Base-by-base conservation (phyloP, 805 yeast species). In the Yamadazyma olivae region DNA sequence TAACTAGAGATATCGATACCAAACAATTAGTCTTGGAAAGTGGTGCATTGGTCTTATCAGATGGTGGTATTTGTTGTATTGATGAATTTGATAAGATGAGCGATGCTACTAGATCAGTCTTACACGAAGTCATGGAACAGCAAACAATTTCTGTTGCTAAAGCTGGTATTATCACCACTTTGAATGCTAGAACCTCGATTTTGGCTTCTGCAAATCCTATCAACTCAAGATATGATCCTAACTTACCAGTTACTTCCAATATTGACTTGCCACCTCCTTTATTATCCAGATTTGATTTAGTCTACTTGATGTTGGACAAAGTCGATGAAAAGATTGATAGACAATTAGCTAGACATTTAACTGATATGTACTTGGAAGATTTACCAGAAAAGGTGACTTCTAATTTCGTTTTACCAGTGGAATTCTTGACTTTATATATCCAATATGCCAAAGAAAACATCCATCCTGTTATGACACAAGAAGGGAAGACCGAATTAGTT, bases 61-160 rank as follows among this genome's bases (percentile, higher is more conserved):
- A 93, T 62, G 98, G 98, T 40, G 99, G 99, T 72, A 81, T 93
- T 28, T 93, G 99, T 67, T 93, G 99, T 64, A 93, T 93, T 57
- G 99, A 93, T 69, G 99, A 93, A 70, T 93, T 91, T 56, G 99
- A 93, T 65, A 93, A 93, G 63, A 93, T 93, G 99, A 77, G 83
- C 36, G 98, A 93, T 49, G 67, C 95, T 2, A 91, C 98, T 0
- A 71, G 98, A 53, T 88, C 96, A 6, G 98, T 93, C 8, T 68
- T 93, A 36, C 99, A 93, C 58, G 99, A 93, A 71, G 99, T 93
- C 8, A 93, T 93, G 99, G 99, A 93, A 67, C 99, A 93, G 59
- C 99, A 93, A 61, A 93, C 99, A 1, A 93, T 93, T 29, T 89
- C 97, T 7, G 88, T 93, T 53, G 99, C 99, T 21, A 93, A 93